Conservation (phyloP, 192 early-diverging fungal species). For the Coemansia sp. region DNA sequence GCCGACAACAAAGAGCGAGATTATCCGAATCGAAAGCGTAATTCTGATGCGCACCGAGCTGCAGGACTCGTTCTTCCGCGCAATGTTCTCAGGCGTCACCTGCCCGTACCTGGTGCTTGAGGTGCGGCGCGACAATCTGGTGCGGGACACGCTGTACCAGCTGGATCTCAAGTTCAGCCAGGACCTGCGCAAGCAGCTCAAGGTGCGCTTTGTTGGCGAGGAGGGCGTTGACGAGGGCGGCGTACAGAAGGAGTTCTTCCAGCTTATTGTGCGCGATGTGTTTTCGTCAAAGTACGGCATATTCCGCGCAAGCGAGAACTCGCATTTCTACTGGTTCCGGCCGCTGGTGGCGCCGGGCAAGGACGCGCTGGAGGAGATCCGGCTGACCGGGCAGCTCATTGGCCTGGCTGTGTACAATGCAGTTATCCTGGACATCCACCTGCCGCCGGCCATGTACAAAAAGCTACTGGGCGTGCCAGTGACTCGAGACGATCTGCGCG, state of each 20-base stretch:
- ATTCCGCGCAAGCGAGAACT: conserved; percentile 80
- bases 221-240: conserved; percentile 94
- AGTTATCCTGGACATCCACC: conserved; percentile 88
- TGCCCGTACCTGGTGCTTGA: conserved; percentile 73
- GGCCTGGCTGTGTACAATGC: conserved; percentile 92
- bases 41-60: conserved; percentile 66
- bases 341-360: conserved; percentile 55
- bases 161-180: conserved; percentile 76
- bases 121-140: conserved; percentile 68
- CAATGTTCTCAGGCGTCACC: conserved; percentile 72
- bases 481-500: conserved; percentile 70
- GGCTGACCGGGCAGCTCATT: conserved; percentile 82
- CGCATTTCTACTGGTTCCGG: conserved; percentile 83
- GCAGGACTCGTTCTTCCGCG: conserved; percentile 77
- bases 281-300: conserved; percentile 84
- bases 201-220: conserved; percentile 89
- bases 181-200: conserved; percentile 87
- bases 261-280: conserved; percentile 83
- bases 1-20: conserved; percentile 70
- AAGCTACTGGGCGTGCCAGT: conserved; percentile 73
- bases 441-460: conserved; percentile 84
- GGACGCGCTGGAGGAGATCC: conserved; percentile 72
- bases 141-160: conserved; percentile 70
- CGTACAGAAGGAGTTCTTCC: conserved; percentile 93
- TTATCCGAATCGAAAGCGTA: conserved; percentile 71